phyloP scores from a whole-genome alignment of 768 basidiomycete genomes.

The Tulasnella sp. region DNA sequence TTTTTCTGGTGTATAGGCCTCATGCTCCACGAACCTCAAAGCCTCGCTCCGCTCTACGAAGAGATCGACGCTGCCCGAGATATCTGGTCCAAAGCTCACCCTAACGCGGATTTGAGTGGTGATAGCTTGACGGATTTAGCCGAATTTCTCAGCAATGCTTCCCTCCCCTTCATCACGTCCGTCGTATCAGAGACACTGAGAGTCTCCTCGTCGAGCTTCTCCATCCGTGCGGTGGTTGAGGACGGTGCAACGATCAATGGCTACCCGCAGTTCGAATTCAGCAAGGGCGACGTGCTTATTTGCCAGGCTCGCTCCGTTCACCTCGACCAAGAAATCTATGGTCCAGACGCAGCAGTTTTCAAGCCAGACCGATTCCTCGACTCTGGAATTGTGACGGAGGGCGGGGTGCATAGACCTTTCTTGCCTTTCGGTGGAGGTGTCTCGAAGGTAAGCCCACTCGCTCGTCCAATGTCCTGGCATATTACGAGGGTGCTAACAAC shows the following conservation, averaged over 20 bases:
- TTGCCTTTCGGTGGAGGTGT: conserved; percentile 27
- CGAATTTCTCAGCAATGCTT: neutral
- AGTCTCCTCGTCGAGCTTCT: conserved; percentile 15
- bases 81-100: neutral
- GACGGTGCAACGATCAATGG: neutral
- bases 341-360: conserved; percentile 5
- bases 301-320: conserved; percentile 24
- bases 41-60: conserved; percentile 12
- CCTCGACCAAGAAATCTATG: conserved; percentile 19
- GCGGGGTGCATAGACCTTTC: neutral
- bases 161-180: conserved; percentile 17
- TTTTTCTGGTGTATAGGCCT: conserved; percentile 22
- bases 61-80: conserved; percentile 8
- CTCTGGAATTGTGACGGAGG: neutral
- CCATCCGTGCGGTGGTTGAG: conserved; percentile 6
- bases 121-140: neutral
- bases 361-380: conserved; percentile 27
- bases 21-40: conserved; percentile 22
- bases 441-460: conserved; percentile 30
- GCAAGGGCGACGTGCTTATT: conserved; percentile 16
- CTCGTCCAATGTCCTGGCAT: neutral
- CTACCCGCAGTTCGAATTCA: conserved; percentile 23
- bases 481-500: neutral
- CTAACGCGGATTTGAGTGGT: neutral
- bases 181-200: conserved; percentile 15